phyloP scores from a whole-genome alignment of 441 rosid species.

The Populus hybrid region DNA sequence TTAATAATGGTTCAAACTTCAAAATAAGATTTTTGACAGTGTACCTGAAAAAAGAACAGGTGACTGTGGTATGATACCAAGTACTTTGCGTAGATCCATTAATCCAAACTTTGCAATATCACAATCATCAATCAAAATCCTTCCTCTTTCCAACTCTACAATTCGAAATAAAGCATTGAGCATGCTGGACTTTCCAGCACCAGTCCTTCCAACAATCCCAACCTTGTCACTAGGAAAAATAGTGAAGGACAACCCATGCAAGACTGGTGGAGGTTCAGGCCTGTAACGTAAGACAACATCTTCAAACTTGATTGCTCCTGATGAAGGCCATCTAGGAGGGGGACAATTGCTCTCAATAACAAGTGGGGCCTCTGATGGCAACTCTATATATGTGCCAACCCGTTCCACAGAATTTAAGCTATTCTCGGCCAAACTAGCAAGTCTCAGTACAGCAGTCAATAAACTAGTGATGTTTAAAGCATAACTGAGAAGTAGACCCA shows the following conservation, averaged over 20 bases:
- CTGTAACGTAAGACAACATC: constrained; percentile 88
- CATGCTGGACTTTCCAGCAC: constrained; percentile 97
- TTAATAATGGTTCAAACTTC: background rate
- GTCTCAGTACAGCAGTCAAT: constrained; percentile 78
- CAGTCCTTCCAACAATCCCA: constrained; percentile 95
- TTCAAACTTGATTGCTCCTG: constrained; percentile 77
- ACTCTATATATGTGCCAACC: constrained; percentile 70
- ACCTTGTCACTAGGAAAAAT: constrained; percentile 80
- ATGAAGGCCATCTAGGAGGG: constrained; percentile 94
- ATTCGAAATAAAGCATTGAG: constrained; percentile 87
- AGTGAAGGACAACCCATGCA: constrained; percentile 72
- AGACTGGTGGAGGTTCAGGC: constrained; percentile 85
- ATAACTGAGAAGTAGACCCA: constrained; percentile 95
- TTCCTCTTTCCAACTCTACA: constrained; percentile 84
- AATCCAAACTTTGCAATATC: constrained; percentile 75
- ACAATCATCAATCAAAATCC: constrained; percentile 69
- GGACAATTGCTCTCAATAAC: constrained; percentile 72
- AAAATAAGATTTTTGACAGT: background rate
- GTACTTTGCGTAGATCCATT: constrained; percentile 82
- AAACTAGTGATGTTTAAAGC: constrained; percentile 76
- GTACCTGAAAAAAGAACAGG: constrained; percentile 97
- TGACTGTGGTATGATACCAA: constrained; percentile 88
- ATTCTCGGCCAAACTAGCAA: constrained; percentile 88
- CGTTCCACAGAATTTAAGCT: constrained; percentile 92
- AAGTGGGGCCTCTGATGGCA: constrained; percentile 83